These are phyloP conservation scores for Conticribra weissflogii DNA, from an alignment of 108 stramenopile species.

Conservation along the genomic window DNA sequence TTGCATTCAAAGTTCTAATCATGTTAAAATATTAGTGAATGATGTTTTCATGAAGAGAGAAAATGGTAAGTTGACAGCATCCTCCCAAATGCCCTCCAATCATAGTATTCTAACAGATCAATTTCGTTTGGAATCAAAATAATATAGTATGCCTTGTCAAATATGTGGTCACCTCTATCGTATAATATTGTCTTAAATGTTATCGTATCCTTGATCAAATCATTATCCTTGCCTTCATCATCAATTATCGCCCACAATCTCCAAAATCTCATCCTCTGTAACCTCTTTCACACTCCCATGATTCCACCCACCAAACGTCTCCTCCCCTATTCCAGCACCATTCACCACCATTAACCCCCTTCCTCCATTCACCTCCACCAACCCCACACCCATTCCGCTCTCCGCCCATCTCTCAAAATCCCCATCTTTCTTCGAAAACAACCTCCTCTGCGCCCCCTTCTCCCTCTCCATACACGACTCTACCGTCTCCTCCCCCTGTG, in stretches of 20 bases:
- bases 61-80: too few species aligned
- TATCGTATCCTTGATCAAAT: too few species aligned
- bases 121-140: too few species aligned
- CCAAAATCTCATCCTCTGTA: conserved; percentile 67
- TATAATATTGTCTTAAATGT: too few species aligned
- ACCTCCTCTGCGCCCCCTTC: conserved; percentile 52
- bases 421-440: conserved; percentile 47
- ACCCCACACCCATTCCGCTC: conserved; percentile 47
- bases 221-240: too few species aligned
- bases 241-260: conserved; percentile 40
- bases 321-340: conserved; percentile 32
- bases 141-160: too few species aligned
- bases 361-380: conserved; percentile 38
- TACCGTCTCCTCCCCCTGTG: conserved; percentile 49
- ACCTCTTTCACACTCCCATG: conserved; percentile 70
- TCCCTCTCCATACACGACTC: conserved; percentile 80
- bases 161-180: too few species aligned
- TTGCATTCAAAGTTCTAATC: too few species aligned
- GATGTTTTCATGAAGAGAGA: too few species aligned
- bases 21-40: too few species aligned
- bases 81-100: too few species aligned
- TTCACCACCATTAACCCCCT: conserved; percentile 35
- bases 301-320: conserved; percentile 61
- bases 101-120: too few species aligned
- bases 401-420: conserved; percentile 75